phyloP scores from a whole-genome alignment of 495 filamentous ascomycete genomes.

The Xylaria telfairii region DNA sequence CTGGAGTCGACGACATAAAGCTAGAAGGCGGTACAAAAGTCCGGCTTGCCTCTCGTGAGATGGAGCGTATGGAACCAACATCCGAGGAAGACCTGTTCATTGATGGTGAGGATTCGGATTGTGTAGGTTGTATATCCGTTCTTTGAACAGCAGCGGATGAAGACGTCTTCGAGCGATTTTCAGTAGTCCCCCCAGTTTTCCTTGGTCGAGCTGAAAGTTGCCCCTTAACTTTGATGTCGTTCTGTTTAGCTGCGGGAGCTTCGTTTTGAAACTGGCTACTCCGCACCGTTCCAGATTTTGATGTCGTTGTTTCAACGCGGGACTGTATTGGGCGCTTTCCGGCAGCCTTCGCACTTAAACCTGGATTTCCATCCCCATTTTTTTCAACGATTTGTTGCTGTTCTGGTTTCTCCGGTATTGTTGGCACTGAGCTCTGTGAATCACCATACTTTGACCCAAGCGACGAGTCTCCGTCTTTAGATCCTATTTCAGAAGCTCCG shows the following conservation, averaged over 20 bases:
- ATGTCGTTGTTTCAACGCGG: slow-evolving; percentile 26
- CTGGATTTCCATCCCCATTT: slow-evolving; percentile 16
- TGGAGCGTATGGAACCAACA: slow-evolving; percentile 28
- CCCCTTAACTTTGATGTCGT: background rate
- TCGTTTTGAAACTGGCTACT: slow-evolving; percentile 11
- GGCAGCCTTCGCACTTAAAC: slow-evolving; percentile 44
- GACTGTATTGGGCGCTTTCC: slow-evolving; percentile 43
- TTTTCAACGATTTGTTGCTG: slow-evolving; percentile 12
- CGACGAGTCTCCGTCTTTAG: slow-evolving; percentile 34
- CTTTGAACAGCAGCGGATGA: slow-evolving; percentile 26
- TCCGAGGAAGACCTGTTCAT: slow-evolving; percentile 44
- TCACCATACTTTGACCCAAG: slow-evolving; percentile 31
- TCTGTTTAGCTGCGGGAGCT: background rate
- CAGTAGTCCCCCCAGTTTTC: slow-evolving; percentile 25
- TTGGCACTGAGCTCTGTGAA: slow-evolving; percentile 29
- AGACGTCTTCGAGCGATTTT: slow-evolving; percentile 15
- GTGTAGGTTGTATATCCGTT: slow-evolving; percentile 31
- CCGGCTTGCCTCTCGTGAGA: slow-evolving; percentile 34
- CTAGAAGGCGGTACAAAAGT: slow-evolving; percentile 31
- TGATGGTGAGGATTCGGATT: slow-evolving; percentile 27
- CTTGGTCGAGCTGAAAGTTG: slow-evolving; percentile 20
- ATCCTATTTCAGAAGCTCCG: slow-evolving; percentile 32
- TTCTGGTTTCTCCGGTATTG: slow-evolving; percentile 26
- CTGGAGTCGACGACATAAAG: slow-evolving; percentile 41
- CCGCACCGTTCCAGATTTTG: slow-evolving; percentile 26